Conservation (phyloP, 257 asterid species). For the Gentiana dahurica region DNA sequence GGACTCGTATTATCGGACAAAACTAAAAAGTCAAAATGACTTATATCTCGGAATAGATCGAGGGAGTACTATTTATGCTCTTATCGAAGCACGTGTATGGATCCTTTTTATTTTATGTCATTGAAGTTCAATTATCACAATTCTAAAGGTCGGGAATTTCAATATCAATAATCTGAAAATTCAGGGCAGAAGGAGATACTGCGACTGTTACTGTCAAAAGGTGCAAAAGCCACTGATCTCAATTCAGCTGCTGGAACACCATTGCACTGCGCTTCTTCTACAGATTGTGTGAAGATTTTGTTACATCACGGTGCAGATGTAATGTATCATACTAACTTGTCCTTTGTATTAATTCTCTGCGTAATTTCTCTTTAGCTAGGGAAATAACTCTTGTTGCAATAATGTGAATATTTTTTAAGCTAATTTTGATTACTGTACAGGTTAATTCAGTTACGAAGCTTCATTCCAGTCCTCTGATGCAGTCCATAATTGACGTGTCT, state of each 20-base stretch:
- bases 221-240: slow-evolving; percentile 2
- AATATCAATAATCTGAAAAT: background rate
- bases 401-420: no score
- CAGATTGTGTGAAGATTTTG: slow-evolving; percentile 4
- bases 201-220: slow-evolving; percentile 5
- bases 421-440: background rate
- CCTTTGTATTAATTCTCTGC: no score
- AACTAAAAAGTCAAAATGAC: no score
- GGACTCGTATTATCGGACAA: no score
- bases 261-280: slow-evolving; percentile 10
- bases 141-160: no score
- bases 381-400: no score
- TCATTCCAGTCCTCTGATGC: slow-evolving; percentile 1
- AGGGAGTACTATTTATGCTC: no score
- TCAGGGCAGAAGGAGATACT: slow-evolving; percentile 3
- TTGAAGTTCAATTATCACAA: no score
- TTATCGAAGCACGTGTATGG: no score
- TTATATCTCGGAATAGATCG: no score
- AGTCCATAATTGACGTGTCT: slow-evolving; percentile 2
- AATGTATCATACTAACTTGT: background rate
- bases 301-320: slow-evolving; percentile 9
- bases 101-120: no score
- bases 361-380: no score
- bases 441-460: slow-evolving; percentile 4
- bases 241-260: slow-evolving; percentile 4